A percentile compares a stretch with the other conserved stretches of the same genome.
Conservation (phyloP, 805 yeast genomes). For the Candida golubevii region DNA sequence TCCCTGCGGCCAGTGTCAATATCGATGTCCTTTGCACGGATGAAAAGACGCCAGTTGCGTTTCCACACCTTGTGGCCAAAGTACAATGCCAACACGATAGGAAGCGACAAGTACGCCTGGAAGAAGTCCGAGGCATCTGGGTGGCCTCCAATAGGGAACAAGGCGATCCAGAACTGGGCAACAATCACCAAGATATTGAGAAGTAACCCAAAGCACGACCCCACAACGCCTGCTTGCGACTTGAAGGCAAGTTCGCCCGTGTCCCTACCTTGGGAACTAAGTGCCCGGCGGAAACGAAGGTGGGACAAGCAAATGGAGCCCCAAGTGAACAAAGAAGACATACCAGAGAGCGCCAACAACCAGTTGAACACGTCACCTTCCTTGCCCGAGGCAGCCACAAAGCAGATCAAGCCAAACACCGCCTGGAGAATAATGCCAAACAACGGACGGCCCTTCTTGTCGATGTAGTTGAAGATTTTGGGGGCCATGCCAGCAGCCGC, state of each 20-base stretch:
- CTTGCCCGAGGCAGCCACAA: conserved; percentile 44
- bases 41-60: conserved; percentile 28
- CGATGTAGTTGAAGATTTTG: conserved; percentile 39
- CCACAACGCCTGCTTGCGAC: conserved; percentile 49
- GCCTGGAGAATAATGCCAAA: conserved; percentile 32
- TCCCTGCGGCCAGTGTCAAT: conserved; percentile 38
- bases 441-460: conserved; percentile 39
- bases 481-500: conserved; percentile 73
- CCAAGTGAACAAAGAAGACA: conserved; percentile 27
- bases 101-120: conserved; percentile 59
- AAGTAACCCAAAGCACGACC: conserved; percentile 48
- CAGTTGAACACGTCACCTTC: conserved; percentile 22
- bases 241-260: conserved; percentile 47
- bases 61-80: conserved; percentile 54
- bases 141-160: conserved; percentile 49
- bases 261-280: conserved; percentile 20
- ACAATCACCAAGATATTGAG: conserved; percentile 48
- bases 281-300: conserved; percentile 25
- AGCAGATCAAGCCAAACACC: conserved; percentile 56
- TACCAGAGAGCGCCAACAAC: conserved; percentile 25
- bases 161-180: conserved; percentile 65
- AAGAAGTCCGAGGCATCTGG: conserved; percentile 44
- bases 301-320: conserved; percentile 24
- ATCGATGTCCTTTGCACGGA: conserved; percentile 31
- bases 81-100: conserved; percentile 56